A percentile compares a stretch with the other conserved stretches of the same genome.
phyloP scores from a whole-genome alignment of 1,139 yeast species.

The Pichia sp. region DNA sequence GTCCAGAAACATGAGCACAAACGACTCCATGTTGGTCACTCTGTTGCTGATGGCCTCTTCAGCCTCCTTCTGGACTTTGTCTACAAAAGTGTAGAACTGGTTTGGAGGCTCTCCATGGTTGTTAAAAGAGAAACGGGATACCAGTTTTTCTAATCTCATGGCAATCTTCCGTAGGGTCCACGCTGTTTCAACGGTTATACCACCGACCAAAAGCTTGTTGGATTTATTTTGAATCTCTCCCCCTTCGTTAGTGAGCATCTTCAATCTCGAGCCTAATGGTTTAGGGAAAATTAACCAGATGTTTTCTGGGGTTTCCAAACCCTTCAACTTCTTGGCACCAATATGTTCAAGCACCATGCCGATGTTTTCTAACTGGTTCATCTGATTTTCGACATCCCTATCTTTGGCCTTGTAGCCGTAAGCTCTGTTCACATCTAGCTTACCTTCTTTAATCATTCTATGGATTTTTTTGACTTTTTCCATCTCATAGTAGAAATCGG shows the following conservation, averaged over 20 bases:
- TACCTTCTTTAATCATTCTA: conserved; percentile 41
- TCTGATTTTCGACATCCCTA: conserved; percentile 62
- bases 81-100: conserved; percentile 15
- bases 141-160: conserved; percentile 46
- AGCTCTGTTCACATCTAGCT: conserved; percentile 45
- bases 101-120: conserved; percentile 1
- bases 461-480: conserved; percentile 55
- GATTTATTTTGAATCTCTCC: conserved; percentile 27
- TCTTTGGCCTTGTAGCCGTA: conserved; percentile 65
- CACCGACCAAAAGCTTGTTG: conserved; percentile 28
- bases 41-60: conserved; percentile 20
- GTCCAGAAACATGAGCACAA: conserved; percentile 48
- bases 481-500: conserved; percentile 75
- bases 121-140: conserved; percentile 22
- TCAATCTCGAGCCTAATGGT: conserved; percentile 55
- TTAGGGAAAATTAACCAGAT: conserved; percentile 78
- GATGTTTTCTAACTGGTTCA: conserved; percentile 58
- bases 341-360: conserved; percentile 69
- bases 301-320: conserved; percentile 88
- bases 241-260: conserved; percentile 32
- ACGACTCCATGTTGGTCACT: conserved; percentile 31
- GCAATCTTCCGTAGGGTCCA: conserved; percentile 48
- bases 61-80: conserved; percentile 20
- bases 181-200: conserved; percentile 34
- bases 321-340: conserved; percentile 89